Conservation (phyloP, 331 rosid genomes). For the Rhamnella rubrinervis region DNA sequence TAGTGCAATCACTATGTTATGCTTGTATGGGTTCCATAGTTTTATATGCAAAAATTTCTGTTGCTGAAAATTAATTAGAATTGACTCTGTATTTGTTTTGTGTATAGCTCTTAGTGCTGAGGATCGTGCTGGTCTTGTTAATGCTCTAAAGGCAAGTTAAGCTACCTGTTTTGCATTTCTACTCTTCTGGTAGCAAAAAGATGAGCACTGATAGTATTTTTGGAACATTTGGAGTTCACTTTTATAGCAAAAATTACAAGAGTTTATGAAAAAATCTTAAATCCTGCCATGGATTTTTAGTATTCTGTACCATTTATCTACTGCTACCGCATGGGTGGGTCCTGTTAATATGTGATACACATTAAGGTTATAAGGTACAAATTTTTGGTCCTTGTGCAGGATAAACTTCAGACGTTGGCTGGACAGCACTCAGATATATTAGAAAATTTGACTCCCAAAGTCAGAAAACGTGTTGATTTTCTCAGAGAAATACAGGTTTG, state of each 20-base stretch:
- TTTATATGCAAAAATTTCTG: not conserved
- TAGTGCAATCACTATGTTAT: not conserved
- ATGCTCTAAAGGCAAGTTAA: conserved; percentile 60
- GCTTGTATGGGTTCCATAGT: not conserved
- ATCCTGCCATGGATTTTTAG: too few relatives aligned
- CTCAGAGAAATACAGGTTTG: conserved; percentile 62
- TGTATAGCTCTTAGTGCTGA: conserved; percentile 71
- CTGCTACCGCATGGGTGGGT: not conserved
- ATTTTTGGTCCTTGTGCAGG: conserved; percentile 37
- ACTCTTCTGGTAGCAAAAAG: not conserved
- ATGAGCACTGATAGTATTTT: not conserved
- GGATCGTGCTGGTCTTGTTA: conserved; percentile 80
- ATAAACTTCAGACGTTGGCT: conserved; percentile 48
- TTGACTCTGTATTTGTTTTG: conserved; percentile 24
- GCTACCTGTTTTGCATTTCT: not conserved
- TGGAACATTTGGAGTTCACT: too few relatives aligned
- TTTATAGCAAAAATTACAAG: too few relatives aligned
- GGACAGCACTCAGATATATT: conserved; percentile 43
- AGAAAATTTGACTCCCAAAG: conserved; percentile 44
- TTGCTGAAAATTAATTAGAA: not conserved
- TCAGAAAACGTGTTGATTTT: conserved; percentile 54
- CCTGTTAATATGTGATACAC: not conserved
- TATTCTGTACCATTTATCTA: not conserved
- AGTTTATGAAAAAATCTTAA: too few relatives aligned
- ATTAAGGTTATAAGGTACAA: not conserved